Conservation (phyloP, 768 basidiomycete genomes). For the Suillus brevipes region DNA sequence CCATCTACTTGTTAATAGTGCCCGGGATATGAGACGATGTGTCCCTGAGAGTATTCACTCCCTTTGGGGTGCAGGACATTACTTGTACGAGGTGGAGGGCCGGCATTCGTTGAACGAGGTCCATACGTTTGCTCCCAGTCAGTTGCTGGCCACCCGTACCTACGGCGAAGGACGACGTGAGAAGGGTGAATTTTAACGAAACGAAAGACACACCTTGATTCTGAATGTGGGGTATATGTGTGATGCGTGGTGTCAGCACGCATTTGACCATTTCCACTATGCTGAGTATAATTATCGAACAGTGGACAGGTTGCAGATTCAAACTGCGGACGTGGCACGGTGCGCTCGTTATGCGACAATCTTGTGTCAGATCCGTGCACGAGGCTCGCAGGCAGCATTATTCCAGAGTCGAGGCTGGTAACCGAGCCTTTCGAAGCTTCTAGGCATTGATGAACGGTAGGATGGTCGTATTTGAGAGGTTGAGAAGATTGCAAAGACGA, state of each 20-base stretch:
- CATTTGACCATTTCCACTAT: conserved; percentile 1
- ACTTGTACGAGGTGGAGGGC: conserved; percentile 6
- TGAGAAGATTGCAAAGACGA: not conserved
- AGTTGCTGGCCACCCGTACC: conserved; percentile 15
- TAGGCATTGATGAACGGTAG: conserved; percentile 9
- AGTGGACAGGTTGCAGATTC: not conserved
- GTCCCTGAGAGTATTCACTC: conserved; percentile 8
- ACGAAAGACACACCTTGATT: conserved; percentile 15
- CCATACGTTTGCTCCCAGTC: conserved; percentile 23
- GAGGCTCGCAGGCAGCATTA: conserved; percentile 12
- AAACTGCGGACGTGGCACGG: conserved; percentile 7
- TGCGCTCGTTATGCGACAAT: conserved; percentile 4
- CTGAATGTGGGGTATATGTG: conserved; percentile 1
- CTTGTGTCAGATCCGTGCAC: conserved; percentile 9
- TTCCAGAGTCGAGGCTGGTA: conserved; percentile 15
- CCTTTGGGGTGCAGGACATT: conserved; percentile 10
- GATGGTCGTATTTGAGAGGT: conserved; percentile 12
- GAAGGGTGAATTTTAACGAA: not conserved
- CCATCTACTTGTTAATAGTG: conserved; percentile 17
- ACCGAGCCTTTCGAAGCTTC: conserved; percentile 15
- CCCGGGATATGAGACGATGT: conserved; percentile 15
- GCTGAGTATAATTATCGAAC: not conserved
- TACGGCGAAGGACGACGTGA: conserved; percentile 1
- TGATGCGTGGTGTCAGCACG: not conserved
- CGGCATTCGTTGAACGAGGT: not conserved